Base-by-base conservation (phyloP, 169 alveolate genomes). In the Babesia microti region DNA sequence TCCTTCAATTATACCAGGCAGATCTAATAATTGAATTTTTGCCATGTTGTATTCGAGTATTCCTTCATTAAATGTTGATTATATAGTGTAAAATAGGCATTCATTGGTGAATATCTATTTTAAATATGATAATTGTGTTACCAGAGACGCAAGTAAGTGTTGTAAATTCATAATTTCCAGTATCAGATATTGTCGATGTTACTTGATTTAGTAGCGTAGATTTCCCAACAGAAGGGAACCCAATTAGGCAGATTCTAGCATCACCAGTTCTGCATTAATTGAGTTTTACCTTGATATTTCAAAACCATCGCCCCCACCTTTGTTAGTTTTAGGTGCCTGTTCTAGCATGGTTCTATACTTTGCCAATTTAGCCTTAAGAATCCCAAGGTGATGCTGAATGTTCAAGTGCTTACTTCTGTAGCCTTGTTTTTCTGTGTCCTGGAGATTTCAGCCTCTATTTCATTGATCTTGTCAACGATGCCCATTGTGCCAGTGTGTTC, bases 81-180 rank as follows among this genome's bases (percentile, higher is more conserved):
- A n/a, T 30, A 30, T 30, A 30, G 36, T 30, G 36, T n/a, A 18
- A 23, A 24, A 36, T 3, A 39, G 34, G 39, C 53, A 41, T 22
- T 28, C 12, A 5, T 6, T 19, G 21, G 14, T 6, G 14, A 7
- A 3, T 41, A 34, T 1, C 32, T 47, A 50, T 21, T 23, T 27
- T 37, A 41, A 78, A 83, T 39, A 50, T 70, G 43, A 65, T 74
- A 34, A 86, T 90, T n/a, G n/a, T n/a, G n/a, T n/a, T n/a, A 6
- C 98, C 99, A 9, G 99, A 98, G 32, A 95, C 96, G 70, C 98
- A 93, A 6, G 98, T 93, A 40, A 95, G 82, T 0, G 99, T 95
- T 15, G 99, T 95, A 69, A 95, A 95, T 68, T 95, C 99, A 60
- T 94, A 92, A 18, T 92, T 96, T n/a, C 98, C 98, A 6, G 87